These are phyloP conservation scores for Omphalotus guepiniiformis DNA, from an alignment of 768 basidiomycete species.

Conservation along the genomic window DNA sequence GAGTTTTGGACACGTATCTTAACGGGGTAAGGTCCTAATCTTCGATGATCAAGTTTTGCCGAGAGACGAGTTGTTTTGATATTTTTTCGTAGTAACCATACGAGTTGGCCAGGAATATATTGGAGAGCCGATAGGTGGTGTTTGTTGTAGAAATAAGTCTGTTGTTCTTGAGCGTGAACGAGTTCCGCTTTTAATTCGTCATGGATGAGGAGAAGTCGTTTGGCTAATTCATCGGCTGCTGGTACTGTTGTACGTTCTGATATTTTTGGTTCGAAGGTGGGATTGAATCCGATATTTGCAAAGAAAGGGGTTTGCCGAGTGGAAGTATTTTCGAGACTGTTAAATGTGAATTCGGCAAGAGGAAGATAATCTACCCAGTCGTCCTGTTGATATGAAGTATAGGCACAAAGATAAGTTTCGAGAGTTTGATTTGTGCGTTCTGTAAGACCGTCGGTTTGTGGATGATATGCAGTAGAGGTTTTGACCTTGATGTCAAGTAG, in stretches of 20 bases:
- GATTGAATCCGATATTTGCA: conserved; percentile 29
- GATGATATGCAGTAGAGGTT: conserved; percentile 39
- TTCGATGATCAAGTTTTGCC: conserved; percentile 31
- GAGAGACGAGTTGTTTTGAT: conserved; percentile 38
- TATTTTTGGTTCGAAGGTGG: conserved; percentile 24
- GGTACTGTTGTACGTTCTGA: conserved; percentile 25
- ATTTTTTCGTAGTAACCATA: conserved; percentile 34
- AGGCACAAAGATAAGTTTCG: conserved; percentile 32
- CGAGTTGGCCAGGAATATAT: conserved; percentile 27
- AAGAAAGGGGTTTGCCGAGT: conserved; percentile 35
- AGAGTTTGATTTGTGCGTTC: conserved; percentile 34
- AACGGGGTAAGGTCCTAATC: conserved; percentile 23
- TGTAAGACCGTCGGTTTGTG: conserved; percentile 36
- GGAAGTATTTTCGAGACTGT: conserved; percentile 29
- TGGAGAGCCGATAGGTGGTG: conserved; percentile 21
- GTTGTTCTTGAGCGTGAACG: conserved; percentile 10
- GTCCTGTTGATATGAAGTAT: conserved; percentile 35
- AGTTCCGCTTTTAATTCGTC: conserved; percentile 14
- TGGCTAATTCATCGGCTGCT: conserved; percentile 19
- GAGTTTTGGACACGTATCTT: neutral
- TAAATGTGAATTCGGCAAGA: conserved; percentile 38
- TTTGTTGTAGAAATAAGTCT: conserved; percentile 22
- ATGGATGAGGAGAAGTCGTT: conserved; percentile 11
- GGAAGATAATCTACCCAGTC: conserved; percentile 38
- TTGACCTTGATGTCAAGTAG: conserved; percentile 8